Evolutionary conservation across 2,329 filamentous ascomycete genomes (phyloP).

Genomic region (Ophiocordyceps sinensis): DNA sequence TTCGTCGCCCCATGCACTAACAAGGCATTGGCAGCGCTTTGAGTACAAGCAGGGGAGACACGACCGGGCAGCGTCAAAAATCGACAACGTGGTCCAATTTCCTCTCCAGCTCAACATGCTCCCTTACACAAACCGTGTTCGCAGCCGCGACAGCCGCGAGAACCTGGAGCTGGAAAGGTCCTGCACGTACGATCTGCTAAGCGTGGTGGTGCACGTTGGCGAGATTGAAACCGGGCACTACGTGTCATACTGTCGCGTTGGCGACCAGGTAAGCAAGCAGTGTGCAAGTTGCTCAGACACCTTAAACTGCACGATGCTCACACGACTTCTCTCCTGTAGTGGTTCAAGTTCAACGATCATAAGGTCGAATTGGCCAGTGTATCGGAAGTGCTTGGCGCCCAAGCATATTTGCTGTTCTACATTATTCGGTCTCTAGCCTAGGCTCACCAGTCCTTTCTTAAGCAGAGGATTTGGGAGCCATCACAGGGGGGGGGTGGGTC

Average conservation of each 20-base stretch:
- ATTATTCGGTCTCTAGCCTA: constrained; percentile 45
- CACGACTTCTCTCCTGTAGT: constrained; percentile 31
- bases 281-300: not conserved
- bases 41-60: constrained; percentile 54
- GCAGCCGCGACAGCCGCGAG: constrained; percentile 33
- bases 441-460: not conserved
- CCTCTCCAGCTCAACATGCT: constrained; percentile 80
- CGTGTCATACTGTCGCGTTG: constrained; percentile 73
- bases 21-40: constrained; percentile 35
- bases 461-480: no score
- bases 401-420: constrained; percentile 89
- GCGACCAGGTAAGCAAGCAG: constrained; percentile 40
- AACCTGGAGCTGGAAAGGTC: constrained; percentile 45
- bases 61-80: constrained; percentile 65
- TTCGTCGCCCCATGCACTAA: not conserved
- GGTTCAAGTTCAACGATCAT: constrained; percentile 94
- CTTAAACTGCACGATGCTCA: constrained; percentile 1
- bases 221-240: constrained; percentile 90
- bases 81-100: constrained; percentile 76
- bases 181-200: constrained; percentile 74
- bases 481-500: no score
- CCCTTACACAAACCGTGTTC: constrained; percentile 65
- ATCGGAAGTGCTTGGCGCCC: constrained; percentile 69
- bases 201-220: constrained; percentile 85
- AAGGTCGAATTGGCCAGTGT: constrained; percentile 75